Conservation (phyloP, 192 early-diverging fungal species). For the Podila epicladia region DNA sequence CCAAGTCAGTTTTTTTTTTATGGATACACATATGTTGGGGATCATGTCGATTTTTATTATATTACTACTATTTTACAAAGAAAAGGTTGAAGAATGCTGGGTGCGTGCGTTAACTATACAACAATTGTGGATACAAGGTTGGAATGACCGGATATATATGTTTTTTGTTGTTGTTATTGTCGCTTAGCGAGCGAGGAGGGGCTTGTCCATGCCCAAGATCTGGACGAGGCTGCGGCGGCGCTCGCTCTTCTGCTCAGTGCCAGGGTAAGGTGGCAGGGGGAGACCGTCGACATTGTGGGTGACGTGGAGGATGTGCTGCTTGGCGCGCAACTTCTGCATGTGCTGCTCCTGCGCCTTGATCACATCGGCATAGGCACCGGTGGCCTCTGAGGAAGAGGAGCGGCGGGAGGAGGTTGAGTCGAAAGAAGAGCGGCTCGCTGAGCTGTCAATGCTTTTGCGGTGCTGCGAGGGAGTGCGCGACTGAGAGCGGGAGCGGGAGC, state of each 20-base stretch:
- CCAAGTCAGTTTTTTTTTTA: no score
- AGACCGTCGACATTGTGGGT: background rate
- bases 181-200: background rate
- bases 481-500: background rate
- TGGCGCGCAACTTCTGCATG: background rate
- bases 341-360: background rate
- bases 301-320: background rate
- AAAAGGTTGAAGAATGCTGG: no score
- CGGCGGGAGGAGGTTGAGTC: background rate
- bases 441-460: slow-evolving; percentile 1
- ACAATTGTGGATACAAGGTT: background rate
- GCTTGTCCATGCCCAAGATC: slow-evolving; percentile 1
- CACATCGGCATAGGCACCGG: background rate
- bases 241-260: background rate
- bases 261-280: background rate
- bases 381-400: background rate
- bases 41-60: no score
- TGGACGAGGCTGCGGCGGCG: background rate
- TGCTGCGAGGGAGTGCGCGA: background rate
- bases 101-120: no score
- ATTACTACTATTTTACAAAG: no score
- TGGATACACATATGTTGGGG: no score
- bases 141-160: background rate
- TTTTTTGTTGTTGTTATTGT: background rate
- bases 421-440: background rate